phyloP scores from a whole-genome alignment of 202 grass and related monocot species.

The Musa balbisiana region DNA sequence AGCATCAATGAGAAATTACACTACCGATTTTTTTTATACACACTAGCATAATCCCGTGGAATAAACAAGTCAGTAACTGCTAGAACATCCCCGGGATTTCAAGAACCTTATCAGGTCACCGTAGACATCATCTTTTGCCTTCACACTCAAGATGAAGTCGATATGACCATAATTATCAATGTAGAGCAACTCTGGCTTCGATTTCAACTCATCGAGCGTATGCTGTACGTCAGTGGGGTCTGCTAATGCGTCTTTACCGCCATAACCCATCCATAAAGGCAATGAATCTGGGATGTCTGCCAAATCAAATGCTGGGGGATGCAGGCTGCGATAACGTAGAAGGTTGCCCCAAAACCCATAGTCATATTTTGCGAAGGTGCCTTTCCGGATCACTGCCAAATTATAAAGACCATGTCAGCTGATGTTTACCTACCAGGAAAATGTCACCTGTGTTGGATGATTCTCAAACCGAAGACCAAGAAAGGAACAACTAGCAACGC shows the following conservation, averaged over 20 bases:
- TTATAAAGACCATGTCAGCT: background rate
- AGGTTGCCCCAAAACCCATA: slow-evolving; percentile 64
- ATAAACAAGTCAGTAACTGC: slow-evolving; percentile 23
- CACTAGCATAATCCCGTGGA: too few relatives aligned
- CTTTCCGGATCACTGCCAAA: slow-evolving; percentile 80
- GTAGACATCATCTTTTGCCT: slow-evolving; percentile 72
- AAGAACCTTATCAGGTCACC: slow-evolving; percentile 59
- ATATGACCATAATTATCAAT: slow-evolving; percentile 72
- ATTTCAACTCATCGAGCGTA: slow-evolving; percentile 49
- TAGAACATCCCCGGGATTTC: slow-evolving; percentile 31
- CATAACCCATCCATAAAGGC: slow-evolving; percentile 83
- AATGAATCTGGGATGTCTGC: slow-evolving; percentile 54
- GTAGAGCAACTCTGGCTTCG: slow-evolving; percentile 55
- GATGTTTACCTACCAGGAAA: background rate
- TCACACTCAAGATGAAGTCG: slow-evolving; percentile 78
- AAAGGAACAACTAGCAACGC: background rate
- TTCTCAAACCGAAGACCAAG: background rate
- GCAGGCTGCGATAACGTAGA: slow-evolving; percentile 33
- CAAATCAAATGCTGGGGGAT: slow-evolving; percentile 51
- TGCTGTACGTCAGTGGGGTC: slow-evolving; percentile 56
- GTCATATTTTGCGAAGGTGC: slow-evolving; percentile 76
- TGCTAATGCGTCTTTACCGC: slow-evolving; percentile 68
- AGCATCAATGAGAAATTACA: too few relatives aligned
- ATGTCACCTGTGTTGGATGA: background rate
- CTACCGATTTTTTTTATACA: too few relatives aligned